Base-by-base conservation (phyloP, 345 rosid genomes). In the Linum trigynum region DNA sequence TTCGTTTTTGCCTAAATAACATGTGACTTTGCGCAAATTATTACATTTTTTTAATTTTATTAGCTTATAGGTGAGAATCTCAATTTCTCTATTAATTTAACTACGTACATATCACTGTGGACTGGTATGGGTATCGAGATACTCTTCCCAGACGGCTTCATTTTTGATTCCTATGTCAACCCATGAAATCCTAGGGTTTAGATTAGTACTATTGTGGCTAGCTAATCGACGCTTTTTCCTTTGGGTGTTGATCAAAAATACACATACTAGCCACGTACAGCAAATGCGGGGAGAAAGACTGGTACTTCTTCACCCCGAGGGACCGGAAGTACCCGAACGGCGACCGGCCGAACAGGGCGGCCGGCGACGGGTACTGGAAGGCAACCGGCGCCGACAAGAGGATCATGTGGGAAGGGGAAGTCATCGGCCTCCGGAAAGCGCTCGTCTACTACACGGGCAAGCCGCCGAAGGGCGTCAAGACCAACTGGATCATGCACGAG, bases 401-500 rank as follows among this genome's bases (percentile, higher is more conserved):
- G 14, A 55, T 71, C 16, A 38, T 15, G 0, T 7, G 3, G n/a
- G 6, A 35, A 0, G 57, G n/a, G 3, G 38, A 0, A 0, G 17
- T 23, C 1, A 59, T 76, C 61, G 79, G 79, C 39, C 62, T 14
- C 51, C 39, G 38, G 59, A 76, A 71, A 51, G 23, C 66, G 0
- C 66, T 76, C 14, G 79, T 72, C 2, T 76, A 57, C 68, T 65
- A 76, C 55, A 42, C 9, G 36, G 74, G 74, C 0, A 76, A 59
- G 39, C 40, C 76, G 50, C 71, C 71, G 7, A 59, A 17, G 4
- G 69, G 71, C 3, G 37, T 14, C 4, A 76, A 76, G 57, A 69
- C 74, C 11, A 17, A 66, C 32, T 69, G 74, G 79, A 72, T 72
- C 50, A 76, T 72, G 79, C 76, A 76, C 17, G 71, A 76, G 40